Conservation (phyloP, 2,329 filamentous ascomycete genomes). For the Aspergillus phoenicis region DNA sequence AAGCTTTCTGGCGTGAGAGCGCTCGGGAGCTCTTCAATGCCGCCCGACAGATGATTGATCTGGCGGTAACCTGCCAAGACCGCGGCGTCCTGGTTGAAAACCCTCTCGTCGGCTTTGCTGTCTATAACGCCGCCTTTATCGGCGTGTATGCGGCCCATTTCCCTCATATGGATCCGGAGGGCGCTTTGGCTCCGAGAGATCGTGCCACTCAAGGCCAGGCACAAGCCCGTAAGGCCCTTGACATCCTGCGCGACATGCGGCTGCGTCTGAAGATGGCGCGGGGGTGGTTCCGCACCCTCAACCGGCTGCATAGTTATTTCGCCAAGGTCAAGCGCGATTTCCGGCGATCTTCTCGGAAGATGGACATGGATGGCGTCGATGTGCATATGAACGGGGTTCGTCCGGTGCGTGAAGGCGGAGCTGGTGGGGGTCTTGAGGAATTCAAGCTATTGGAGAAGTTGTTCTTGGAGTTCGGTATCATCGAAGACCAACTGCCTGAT, state of each 20-base stretch:
- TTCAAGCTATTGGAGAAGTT: slow-evolving; percentile 46
- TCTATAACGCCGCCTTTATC: slow-evolving; percentile 57
- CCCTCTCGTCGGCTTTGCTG: slow-evolving; percentile 57
- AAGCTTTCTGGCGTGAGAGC: slow-evolving; percentile 58
- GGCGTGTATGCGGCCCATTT: slow-evolving; percentile 58
- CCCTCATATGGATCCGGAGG: slow-evolving; percentile 57
- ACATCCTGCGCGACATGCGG: slow-evolving; percentile 46
- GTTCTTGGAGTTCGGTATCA: slow-evolving; percentile 43
- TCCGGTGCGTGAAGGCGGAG: slow-evolving; percentile 35
- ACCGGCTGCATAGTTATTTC: slow-evolving; percentile 46
- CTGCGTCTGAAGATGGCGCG: slow-evolving; percentile 43
- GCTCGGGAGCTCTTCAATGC: slow-evolving; percentile 54
- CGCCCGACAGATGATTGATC: slow-evolving; percentile 56
- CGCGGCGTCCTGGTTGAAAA: slow-evolving; percentile 57
- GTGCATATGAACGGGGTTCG: slow-evolving; percentile 33
- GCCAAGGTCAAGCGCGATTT: slow-evolving; percentile 43
- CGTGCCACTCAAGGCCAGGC: slow-evolving; percentile 33
- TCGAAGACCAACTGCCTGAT: slow-evolving; percentile 44
- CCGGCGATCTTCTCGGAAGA: slow-evolving; percentile 37
- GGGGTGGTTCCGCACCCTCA: slow-evolving; percentile 49
- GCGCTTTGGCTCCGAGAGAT: slow-evolving; percentile 46
- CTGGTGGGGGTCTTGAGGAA: slow-evolving; percentile 39
- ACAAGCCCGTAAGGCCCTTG: slow-evolving; percentile 41
- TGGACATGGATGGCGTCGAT: slow-evolving; percentile 35
- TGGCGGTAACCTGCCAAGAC: slow-evolving; percentile 55